Evolutionary conservation across 495 filamentous ascomycete species (phyloP), one percentile per base, ranked within the genome.

Genomic region (Polyplosphaeria fusca): DNA sequence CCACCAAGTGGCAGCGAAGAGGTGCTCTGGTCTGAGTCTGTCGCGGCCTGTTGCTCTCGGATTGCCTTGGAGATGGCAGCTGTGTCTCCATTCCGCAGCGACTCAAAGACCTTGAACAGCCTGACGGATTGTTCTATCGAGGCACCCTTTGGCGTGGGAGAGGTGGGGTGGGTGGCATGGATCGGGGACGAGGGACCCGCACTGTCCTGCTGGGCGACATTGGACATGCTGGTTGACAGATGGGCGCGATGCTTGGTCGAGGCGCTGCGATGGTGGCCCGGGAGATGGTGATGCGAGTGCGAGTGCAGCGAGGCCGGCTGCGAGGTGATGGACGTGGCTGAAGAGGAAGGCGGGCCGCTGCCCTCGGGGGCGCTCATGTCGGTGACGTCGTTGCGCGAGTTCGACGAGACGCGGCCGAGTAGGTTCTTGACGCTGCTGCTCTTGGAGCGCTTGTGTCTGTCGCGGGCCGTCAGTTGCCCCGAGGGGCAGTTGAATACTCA

Each of bases 71-170:
- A 86, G 65, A 98, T 96, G 3, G 89, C 88, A 19, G 82, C 86
- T 1, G 88, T 93, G 61, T 98, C 91, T 13, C 93, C 93, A 66
- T 81, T 92, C 56, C 94, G 80, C 48, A 98, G 74, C 16, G 90
- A 84, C 71, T 96, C 93, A 66, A 96, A 96, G 23, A 97, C 81
- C 56, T 91, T 84, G 73, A 97, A 98, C 57, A 91, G 90, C 58
- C 84, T 81, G 30, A 98, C 91, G 0, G 93, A 96, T 68, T 96
- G 89, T 64, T 98, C 92, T 35, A 98, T 89, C 0, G 89, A 86
- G 5, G 72, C 71, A 2, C 73, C 75, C 63, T 54, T 71, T 32
- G 57, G 66, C 30, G 19, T 72, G 67, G 22, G 72, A 64, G 54
- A 73, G 5, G 52, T 14, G 27, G 67, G 60, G 1, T 58, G 53